phyloP scores from a whole-genome alignment of 257 asterid genomes.

The Catharanthus roseus region DNA sequence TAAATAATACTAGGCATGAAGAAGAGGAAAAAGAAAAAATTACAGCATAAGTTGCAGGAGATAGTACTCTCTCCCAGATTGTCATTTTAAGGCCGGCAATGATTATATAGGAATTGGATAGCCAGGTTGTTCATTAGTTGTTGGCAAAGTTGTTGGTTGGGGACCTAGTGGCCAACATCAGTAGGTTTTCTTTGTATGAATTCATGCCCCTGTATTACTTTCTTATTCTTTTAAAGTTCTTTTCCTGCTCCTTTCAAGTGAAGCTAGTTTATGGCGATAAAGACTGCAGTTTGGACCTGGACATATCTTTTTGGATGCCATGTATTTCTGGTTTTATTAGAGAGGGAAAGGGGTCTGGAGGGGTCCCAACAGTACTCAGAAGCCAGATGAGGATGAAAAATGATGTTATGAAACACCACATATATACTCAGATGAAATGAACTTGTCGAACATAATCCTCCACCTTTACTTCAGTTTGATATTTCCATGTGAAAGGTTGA shows the following conservation, averaged over 20 bases:
- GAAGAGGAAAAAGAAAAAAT: too few relatives aligned
- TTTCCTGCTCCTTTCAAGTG: not conserved
- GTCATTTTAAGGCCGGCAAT: too few relatives aligned
- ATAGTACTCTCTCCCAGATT: too few relatives aligned
- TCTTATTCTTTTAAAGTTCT: too few relatives aligned
- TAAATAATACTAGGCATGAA: too few relatives aligned
- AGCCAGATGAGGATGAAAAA: not conserved
- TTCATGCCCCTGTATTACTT: not conserved
- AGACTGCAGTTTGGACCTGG: not conserved
- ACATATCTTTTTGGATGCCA: not conserved
- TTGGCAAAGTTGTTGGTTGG: not conserved
- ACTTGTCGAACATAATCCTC: not conserved
- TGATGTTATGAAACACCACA: not conserved
- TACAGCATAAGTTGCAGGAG: too few relatives aligned
- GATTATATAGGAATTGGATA: not conserved
- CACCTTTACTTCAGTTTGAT: not conserved
- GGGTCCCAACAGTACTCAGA: not conserved
- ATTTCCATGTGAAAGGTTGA: not conserved
- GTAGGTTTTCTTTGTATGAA: not conserved
- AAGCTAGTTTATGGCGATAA: not conserved
- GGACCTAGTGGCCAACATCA: not conserved
- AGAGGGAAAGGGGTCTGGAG: not conserved
- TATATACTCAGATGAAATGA: not conserved
- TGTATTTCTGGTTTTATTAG: not conserved
- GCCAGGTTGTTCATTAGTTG: not conserved